Conservation (phyloP, 352 stramenopile genomes). For the Plasmopara muralis region DNA sequence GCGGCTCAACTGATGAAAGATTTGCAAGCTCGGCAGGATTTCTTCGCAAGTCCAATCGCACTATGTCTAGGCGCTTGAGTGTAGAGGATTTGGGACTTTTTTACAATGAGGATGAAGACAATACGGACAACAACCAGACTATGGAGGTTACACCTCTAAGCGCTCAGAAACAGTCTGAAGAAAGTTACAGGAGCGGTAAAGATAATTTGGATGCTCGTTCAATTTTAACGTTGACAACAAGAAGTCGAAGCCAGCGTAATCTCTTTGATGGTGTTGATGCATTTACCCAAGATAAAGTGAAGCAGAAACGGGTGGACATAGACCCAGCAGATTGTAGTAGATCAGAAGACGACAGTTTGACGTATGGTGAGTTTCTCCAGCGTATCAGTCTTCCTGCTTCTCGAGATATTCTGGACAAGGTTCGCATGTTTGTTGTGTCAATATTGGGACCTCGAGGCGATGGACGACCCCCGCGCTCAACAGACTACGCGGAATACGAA, state of each 20-base stretch:
- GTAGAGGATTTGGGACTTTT: slow-evolving; percentile 76
- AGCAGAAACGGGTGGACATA: slow-evolving; percentile 13
- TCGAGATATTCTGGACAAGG: slow-evolving; percentile 61
- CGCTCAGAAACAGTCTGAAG: neutral
- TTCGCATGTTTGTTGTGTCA: slow-evolving; percentile 70
- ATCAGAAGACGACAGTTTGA: slow-evolving; percentile 40
- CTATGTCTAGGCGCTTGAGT: slow-evolving; percentile 50
- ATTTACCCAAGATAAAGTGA: slow-evolving; percentile 22
- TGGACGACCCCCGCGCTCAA: slow-evolving; percentile 50
- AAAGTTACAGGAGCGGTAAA: slow-evolving; percentile 3
- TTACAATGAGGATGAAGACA: slow-evolving; percentile 29
- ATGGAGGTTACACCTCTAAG: slow-evolving; percentile 4
- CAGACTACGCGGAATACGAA: slow-evolving; percentile 73
- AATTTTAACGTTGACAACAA: slow-evolving; percentile 10
- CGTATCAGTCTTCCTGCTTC: slow-evolving; percentile 63
- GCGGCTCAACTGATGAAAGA: slow-evolving; percentile 48
- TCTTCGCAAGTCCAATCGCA: slow-evolving; percentile 49
- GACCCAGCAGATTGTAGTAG: slow-evolving; percentile 22
- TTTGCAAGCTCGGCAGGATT: slow-evolving; percentile 65
- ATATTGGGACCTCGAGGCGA: slow-evolving; percentile 73
- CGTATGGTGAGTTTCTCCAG: slow-evolving; percentile 75
- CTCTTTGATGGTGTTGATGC: slow-evolving; percentile 55
- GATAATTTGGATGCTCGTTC: slow-evolving; percentile 8
- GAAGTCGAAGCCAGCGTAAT: slow-evolving; percentile 43
- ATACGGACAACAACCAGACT: slow-evolving; percentile 13